phyloP scores from a whole-genome alignment of 1,139 yeast genomes.

The Geotrichum fermentans region DNA sequence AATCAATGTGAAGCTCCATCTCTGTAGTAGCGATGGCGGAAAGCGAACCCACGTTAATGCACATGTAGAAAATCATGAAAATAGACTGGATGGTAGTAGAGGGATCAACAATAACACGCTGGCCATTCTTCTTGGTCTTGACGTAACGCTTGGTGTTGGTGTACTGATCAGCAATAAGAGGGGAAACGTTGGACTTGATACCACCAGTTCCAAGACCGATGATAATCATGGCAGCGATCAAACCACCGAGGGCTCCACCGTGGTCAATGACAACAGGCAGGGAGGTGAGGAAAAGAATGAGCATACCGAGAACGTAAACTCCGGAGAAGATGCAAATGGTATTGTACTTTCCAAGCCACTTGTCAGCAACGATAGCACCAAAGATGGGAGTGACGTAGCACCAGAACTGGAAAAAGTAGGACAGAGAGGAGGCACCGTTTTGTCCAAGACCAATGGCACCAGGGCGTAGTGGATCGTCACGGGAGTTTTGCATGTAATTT shows the following conservation, averaged over 20 bases:
- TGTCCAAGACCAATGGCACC: slow-evolving; percentile 63
- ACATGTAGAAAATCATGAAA: slow-evolving; percentile 72
- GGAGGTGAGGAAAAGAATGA: slow-evolving; percentile 63
- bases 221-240: slow-evolving; percentile 54
- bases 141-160: slow-evolving; percentile 55
- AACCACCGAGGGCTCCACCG: slow-evolving; percentile 46
- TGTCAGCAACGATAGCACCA: slow-evolving; percentile 75
- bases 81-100: slow-evolving; percentile 67
- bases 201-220: slow-evolving; percentile 81
- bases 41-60: slow-evolving; percentile 76
- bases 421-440: slow-evolving; percentile 66
- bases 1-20: slow-evolving; percentile 63
- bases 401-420: slow-evolving; percentile 76
- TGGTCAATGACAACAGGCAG: slow-evolving; percentile 55
- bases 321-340: slow-evolving; percentile 60
- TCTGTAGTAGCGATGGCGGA: slow-evolving; percentile 75
- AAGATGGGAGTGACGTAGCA: slow-evolving; percentile 75
- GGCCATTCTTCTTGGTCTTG: slow-evolving; percentile 55
- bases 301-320: slow-evolving; percentile 58
- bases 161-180: slow-evolving; percentile 74
- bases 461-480: slow-evolving; percentile 36
- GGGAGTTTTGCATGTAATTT: slow-evolving; percentile 61
- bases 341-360: slow-evolving; percentile 65
- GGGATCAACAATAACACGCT: slow-evolving; percentile 65
- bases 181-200: slow-evolving; percentile 73